Base-by-base conservation (phyloP, 1,139 yeast species). In the Taphrina deformans region DNA sequence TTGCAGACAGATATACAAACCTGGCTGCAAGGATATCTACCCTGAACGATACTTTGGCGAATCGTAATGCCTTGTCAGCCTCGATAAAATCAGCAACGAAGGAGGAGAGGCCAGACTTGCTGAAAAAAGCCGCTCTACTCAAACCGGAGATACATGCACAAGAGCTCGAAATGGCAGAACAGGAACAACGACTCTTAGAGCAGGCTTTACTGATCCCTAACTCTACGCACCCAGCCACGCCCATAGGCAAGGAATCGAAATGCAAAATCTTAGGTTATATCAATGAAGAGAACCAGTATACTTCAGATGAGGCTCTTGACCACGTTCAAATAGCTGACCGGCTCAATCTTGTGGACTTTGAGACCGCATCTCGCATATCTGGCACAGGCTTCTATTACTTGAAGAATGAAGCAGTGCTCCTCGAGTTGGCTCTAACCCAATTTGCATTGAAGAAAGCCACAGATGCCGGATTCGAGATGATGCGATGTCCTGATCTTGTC, bases 341-440 rank as follows among this genome's bases (percentile, higher is more conserved):
- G 21, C 78, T 88, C 21, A 84, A 85, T 0, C 76, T 93, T 26
- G 77, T 91, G 55, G 95, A 95, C 69, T 82, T 93, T 66, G 78
- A 79, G 24, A 79, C 83, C 0, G 98, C 96, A 0, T 79, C 97
- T 0, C 78, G 82, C 48, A 83, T 89, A 0, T 83, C 96, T 3
- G 99, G 99, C 0, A 79, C 88, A 1, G 91, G 97, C 0, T 92
- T 96, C 87, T 93, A 92, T 75, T 95, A 89, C 72, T 77, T 93
- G 12, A 70, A 87, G 1, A 91, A 91, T 18, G 96, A 89, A 69
- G 97, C 96, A 9, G 98, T 97, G 0, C 77, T 87, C 50, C 76
- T 95, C 48, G 99, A 95, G 72, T 95, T 89, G 72, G 99, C 99
- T 0, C 79, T 95, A 65, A 83, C 92, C 0, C 93, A 88, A 69